Base-by-base conservation (phyloP, 352 stramenopile genomes). In the Discostella stelligera region DNA sequence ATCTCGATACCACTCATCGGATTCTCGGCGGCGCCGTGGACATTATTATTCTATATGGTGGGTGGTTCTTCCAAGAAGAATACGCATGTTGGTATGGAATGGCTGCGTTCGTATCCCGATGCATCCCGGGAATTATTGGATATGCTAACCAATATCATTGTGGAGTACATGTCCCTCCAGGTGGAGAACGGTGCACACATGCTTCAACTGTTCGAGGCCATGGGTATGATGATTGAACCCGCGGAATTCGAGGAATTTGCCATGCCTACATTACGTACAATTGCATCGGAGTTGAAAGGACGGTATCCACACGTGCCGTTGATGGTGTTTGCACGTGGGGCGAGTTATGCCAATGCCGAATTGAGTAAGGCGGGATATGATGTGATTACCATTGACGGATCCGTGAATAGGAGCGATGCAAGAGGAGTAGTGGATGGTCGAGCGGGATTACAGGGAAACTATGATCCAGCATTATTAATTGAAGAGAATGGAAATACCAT, bases 31-130 rank as follows among this genome's bases (percentile, higher is more conserved):
- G 96, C 92, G 14, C 97, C 97, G 11, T 96, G 97, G 71, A 99
- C 96, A 39, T 91, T 99, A 49, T 90, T 99, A 58, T 98, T 95
- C 88, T 99, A 99, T 90, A 98, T 99, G 95, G 96, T 99, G 25
- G 97, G 98, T 58, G 96, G 96, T 70, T 95, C 95, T 23, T 96
- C 94, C 41, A 98, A 95, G 72, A 97, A 96, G 78, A 98, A 98
- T 56, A 96, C 95, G 72, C 89, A 94, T 20, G 90, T 97, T 72
- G 94, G 96, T 55, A 96, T 98, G 88, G 93, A 94, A n/a, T 99
- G 97, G 89, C 77, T 99, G 21, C 95, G 96, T 16, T 84, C 97
- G 66, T 86, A 99, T 78, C 94, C 96, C 0, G 84, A 97, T 56
- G 95, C 91, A 18, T 94, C 95, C 5, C 91, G 96, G 73, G 90